Conservation (phyloP, 164 flowering plant species). For the Aristolochia fimbriata region DNA sequence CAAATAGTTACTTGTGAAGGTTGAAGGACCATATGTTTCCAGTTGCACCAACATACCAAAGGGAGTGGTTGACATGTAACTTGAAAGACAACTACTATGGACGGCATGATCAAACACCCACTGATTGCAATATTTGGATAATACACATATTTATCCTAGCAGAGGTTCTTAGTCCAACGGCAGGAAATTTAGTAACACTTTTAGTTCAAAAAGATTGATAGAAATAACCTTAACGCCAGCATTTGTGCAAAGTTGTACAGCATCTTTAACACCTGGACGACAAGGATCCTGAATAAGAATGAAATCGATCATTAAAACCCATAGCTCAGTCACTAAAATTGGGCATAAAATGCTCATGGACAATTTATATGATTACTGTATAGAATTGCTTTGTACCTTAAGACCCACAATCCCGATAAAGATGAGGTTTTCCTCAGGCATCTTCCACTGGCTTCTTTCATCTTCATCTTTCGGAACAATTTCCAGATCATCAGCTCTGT, state of each 20-base stretch:
- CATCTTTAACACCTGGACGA: slow-evolving; percentile 75
- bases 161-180: too few species aligned
- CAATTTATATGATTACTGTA: background rate
- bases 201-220: background rate
- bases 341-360: background rate
- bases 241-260: slow-evolving; percentile 62
- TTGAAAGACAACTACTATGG: too few species aligned
- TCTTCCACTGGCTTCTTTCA: slow-evolving; percentile 43
- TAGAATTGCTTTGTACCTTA: slow-evolving; percentile 41
- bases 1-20: too few species aligned
- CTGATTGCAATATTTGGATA: too few species aligned
- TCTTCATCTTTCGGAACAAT: slow-evolving; percentile 64
- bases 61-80: too few species aligned
- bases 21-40: too few species aligned
- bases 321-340: too few species aligned
- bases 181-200: too few species aligned
- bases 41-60: too few species aligned
- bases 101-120: too few species aligned
- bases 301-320: background rate
- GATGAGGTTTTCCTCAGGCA: slow-evolving; percentile 78
- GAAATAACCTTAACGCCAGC: slow-evolving; percentile 86
- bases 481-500: slow-evolving; percentile 35
- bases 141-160: too few species aligned
- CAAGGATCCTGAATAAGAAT: slow-evolving; percentile 69
- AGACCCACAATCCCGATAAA: slow-evolving; percentile 83